Evolutionary conservation across 768 basidiomycete genomes (phyloP).

Genomic region (Russula emetica): DNA sequence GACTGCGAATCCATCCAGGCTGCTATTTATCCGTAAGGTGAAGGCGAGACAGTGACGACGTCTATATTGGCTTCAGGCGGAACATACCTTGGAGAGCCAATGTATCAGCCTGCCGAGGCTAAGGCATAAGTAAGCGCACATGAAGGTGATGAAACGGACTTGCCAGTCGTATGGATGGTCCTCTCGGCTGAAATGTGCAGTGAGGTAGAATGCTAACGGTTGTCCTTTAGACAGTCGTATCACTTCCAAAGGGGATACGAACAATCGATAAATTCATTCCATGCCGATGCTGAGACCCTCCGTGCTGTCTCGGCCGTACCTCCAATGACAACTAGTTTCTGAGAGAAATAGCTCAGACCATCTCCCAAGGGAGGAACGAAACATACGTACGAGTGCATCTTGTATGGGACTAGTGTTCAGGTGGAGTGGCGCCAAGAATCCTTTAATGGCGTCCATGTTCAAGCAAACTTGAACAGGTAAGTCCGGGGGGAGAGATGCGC

Average conservation of each 20-base stretch:
- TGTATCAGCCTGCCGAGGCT: slow-evolving; percentile 65
- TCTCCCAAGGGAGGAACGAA: not conserved
- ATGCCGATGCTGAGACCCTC: slow-evolving; percentile 76
- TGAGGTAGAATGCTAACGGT: slow-evolving; percentile 72
- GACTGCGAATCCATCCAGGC: slow-evolving; percentile 83
- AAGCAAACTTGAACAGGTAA: slow-evolving; percentile 8
- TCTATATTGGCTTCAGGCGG: slow-evolving; percentile 8
- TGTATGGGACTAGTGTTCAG: slow-evolving; percentile 65
- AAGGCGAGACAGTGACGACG: not conserved
- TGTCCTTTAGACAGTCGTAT: slow-evolving; percentile 24
- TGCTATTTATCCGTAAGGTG: slow-evolving; percentile 47
- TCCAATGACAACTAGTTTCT: slow-evolving; percentile 89
- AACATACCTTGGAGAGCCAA: slow-evolving; percentile 73
- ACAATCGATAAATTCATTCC: slow-evolving; percentile 90
- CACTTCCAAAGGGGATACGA: slow-evolving; percentile 30
- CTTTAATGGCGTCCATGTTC: slow-evolving; percentile 67
- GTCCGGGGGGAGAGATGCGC: slow-evolving; percentile 11
- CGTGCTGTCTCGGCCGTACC: slow-evolving; percentile 85
- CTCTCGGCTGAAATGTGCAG: slow-evolving; percentile 82
- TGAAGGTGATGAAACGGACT: slow-evolving; percentile 20
- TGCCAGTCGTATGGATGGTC: slow-evolving; percentile 87
- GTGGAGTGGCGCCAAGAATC: slow-evolving; percentile 60
- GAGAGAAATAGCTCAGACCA: slow-evolving; percentile 13
- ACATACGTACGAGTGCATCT: slow-evolving; percentile 62
- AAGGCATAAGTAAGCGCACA: slow-evolving; percentile 10